Conservation (phyloP, 2,329 filamentous ascomycete species). For the Aspergillus sp. region DNA sequence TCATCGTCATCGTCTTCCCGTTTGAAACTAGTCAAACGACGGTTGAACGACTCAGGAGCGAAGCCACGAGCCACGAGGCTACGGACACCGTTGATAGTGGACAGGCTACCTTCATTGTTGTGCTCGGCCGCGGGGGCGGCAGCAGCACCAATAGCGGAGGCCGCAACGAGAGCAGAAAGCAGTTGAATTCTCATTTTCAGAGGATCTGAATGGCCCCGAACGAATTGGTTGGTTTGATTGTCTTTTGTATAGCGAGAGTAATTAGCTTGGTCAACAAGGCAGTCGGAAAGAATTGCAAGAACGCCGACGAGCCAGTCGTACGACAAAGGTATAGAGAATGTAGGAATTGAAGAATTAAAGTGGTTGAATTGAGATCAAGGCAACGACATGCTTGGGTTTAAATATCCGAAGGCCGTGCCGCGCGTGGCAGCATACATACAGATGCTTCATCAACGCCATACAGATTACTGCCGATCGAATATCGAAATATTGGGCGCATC, state of each 20-base stretch:
- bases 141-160: background rate
- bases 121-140: background rate
- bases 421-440: background rate
- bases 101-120: background rate
- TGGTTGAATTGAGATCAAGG: background rate
- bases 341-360: background rate
- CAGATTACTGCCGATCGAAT: no score
- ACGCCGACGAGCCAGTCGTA: background rate
- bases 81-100: background rate
- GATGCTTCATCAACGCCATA: no score
- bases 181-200: background rate
- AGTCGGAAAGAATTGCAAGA: background rate
- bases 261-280: background rate
- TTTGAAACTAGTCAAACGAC: background rate
- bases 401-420: background rate
- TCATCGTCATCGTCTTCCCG: background rate
- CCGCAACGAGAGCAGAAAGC: background rate
- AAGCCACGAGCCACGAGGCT: background rate
- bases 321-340: no score
- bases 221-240: background rate
- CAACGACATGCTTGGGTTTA: background rate
- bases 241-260: background rate
- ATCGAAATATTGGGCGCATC: no score
- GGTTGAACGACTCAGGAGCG: background rate
- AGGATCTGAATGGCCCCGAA: background rate